Evolutionary conservation across 164 flowering plant genomes (phyloP).

Genomic region (Berberis thunbergii): DNA sequence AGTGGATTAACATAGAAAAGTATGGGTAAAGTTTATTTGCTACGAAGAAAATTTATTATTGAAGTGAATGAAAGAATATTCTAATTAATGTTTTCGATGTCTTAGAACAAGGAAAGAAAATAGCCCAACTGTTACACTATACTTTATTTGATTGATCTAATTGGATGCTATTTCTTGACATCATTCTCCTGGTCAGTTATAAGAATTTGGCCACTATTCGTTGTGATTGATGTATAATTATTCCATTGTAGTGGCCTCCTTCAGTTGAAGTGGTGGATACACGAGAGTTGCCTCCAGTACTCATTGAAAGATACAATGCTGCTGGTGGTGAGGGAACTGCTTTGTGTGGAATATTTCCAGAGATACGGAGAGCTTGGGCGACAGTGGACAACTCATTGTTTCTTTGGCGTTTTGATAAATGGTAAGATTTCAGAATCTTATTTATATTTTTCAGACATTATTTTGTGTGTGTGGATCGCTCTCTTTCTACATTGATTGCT

Average conservation of each 20-base stretch:
- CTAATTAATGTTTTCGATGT: too few relatives aligned
- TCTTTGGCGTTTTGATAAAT: constrained; percentile 97
- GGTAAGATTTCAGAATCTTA: constrained; percentile 41
- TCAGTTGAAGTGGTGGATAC: constrained; percentile 80
- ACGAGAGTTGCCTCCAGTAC: constrained; percentile 80
- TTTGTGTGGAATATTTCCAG: constrained; percentile 95
- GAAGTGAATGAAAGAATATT: too few relatives aligned
- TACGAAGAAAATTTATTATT: too few relatives aligned
- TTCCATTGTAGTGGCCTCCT: constrained; percentile 90
- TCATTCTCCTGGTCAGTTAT: neutral
- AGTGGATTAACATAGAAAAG: too few relatives aligned
- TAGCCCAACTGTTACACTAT: too few relatives aligned
- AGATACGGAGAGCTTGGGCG: constrained; percentile 98
- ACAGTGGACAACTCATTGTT: constrained; percentile 90
- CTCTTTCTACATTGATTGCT: too few relatives aligned
- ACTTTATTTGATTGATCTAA: too few relatives aligned
- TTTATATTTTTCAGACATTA: neutral
- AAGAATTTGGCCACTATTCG: neutral
- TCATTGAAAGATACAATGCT: constrained; percentile 86
- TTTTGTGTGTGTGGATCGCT: neutral
- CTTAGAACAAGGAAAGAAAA: too few relatives aligned
- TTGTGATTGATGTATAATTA: constrained; percentile 1
- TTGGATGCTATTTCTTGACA: neutral
- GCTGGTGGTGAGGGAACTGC: constrained; percentile 98
- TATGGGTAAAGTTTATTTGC: too few relatives aligned